Conservation (phyloP, 1,139 yeast genomes). For the Blastobotrys malaysiensis region DNA sequence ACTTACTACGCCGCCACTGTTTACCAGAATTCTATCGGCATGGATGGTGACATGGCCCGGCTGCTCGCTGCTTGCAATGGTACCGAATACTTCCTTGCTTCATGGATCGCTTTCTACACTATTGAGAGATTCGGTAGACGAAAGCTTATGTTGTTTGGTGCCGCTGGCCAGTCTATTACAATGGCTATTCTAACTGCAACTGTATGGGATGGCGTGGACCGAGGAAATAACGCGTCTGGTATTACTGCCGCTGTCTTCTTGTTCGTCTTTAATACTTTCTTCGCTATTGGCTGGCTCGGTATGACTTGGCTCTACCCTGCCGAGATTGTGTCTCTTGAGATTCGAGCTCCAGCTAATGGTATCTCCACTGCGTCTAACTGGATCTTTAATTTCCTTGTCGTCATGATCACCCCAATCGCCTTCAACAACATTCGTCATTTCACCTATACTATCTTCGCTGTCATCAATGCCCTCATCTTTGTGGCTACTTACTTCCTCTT, state of each 20-base stretch:
- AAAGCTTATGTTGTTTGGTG: conserved; percentile 41
- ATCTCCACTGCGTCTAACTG: conserved; percentile 50
- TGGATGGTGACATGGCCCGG: conserved; percentile 38
- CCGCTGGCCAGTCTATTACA: conserved; percentile 30
- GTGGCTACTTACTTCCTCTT: conserved; percentile 18
- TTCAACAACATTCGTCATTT: conserved; percentile 41
- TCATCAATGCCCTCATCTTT: conserved; percentile 35
- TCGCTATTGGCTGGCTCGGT: conserved; percentile 53
- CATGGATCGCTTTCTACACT: conserved; percentile 40
- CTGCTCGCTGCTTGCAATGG: conserved; percentile 46
- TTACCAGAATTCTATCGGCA: conserved; percentile 41
- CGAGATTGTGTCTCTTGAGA: conserved; percentile 48
- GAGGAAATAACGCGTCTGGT: conserved; percentile 25
- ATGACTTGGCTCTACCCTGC: conserved; percentile 39
- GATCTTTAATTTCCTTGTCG: conserved; percentile 49
- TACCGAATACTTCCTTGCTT: conserved; percentile 42
- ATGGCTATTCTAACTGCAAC: conserved; percentile 25
- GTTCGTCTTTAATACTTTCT: conserved; percentile 49
- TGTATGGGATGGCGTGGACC: conserved; percentile 20
- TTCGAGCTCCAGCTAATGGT: conserved; percentile 48
- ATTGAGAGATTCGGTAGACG: conserved; percentile 60
- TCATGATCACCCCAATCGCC: conserved; percentile 50
- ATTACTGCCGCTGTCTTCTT: conserved; percentile 43
- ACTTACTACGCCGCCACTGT: conserved; percentile 52
- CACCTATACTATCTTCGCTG: conserved; percentile 41